Percentiles rank a stretch among this genome's conserved stretches.
Conservation (phyloP, 2,329 filamentous ascomycete species). For the Ophiocordyceps camponoti-saundersi region DNA sequence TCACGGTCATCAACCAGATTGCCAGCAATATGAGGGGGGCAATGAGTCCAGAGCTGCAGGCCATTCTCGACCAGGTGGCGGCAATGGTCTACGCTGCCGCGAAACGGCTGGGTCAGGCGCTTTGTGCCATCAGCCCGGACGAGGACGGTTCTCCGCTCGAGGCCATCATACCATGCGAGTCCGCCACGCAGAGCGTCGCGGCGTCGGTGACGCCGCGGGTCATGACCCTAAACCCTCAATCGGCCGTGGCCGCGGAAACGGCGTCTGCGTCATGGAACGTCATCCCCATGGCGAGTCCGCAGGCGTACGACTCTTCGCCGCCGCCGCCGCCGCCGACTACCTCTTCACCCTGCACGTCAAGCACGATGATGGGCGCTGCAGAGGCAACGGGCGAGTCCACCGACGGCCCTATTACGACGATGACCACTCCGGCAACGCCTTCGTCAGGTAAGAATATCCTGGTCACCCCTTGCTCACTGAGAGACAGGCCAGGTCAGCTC, state of each 20-base stretch:
- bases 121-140: slow-evolving; percentile 6
- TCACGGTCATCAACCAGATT: slow-evolving; percentile 7
- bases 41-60: slow-evolving; percentile 3
- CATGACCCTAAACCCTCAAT: slow-evolving; percentile 1
- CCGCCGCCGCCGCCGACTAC: not conserved
- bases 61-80: slow-evolving; percentile 7
- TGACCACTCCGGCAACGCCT: not conserved
- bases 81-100: slow-evolving; percentile 6
- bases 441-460: not conserved
- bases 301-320: not conserved
- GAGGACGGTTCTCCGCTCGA: slow-evolving; percentile 2
- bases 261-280: not conserved
- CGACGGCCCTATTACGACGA: not conserved
- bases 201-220: slow-evolving; percentile 1
- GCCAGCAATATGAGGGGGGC: slow-evolving; percentile 1
- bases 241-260: not conserved
- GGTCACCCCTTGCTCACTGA: not conserved
- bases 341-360: not conserved
- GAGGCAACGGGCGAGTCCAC: not conserved
- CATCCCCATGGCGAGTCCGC: not conserved
- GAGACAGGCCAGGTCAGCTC: not conserved
- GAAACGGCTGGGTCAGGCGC: slow-evolving; percentile 3
- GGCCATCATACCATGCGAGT: slow-evolving; percentile 6
- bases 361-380: not conserved
- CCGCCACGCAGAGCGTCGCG: not conserved